Evolutionary conservation across 768 basidiomycete species (phyloP).

Genomic region (Collybiopsis confluens): DNA sequence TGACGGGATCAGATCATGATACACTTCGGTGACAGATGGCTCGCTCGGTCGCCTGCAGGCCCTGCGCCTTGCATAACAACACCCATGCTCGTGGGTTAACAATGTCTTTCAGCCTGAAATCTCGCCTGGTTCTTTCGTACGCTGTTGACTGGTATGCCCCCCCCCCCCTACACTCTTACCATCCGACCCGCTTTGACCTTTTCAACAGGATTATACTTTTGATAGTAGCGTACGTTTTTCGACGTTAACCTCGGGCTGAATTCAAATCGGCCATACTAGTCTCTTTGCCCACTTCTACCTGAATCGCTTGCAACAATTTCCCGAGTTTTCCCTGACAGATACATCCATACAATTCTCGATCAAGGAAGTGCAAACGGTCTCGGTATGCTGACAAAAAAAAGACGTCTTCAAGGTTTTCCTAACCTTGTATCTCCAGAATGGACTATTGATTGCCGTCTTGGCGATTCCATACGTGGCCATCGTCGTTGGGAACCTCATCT

Average conservation of each 20-base stretch:
- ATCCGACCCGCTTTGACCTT: background rate
- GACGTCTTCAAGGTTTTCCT: background rate
- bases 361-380: constrained; percentile 6
- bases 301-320: constrained; percentile 18
- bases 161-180: background rate
- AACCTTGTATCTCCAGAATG: background rate
- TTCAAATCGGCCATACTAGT: constrained; percentile 2
- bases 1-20: no score
- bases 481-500: constrained; percentile 15
- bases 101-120: background rate
- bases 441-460: background rate
- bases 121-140: constrained; percentile 1
- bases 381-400: background rate
- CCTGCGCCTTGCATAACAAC: no score
- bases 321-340: constrained; percentile 18
- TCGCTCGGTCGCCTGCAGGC: no score
- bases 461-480: constrained; percentile 13
- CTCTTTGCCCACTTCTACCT: constrained; percentile 19
- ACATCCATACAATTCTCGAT: constrained; percentile 17
- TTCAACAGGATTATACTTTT: constrained; percentile 1
- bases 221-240: constrained; percentile 1
- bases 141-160: background rate
- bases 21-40: no score
- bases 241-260: background rate
- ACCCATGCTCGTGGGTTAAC: no score